These are phyloP conservation scores for Scheffersomyces titani DNA, from an alignment of 1,139 yeast genomes.

Conservation along the genomic window DNA sequence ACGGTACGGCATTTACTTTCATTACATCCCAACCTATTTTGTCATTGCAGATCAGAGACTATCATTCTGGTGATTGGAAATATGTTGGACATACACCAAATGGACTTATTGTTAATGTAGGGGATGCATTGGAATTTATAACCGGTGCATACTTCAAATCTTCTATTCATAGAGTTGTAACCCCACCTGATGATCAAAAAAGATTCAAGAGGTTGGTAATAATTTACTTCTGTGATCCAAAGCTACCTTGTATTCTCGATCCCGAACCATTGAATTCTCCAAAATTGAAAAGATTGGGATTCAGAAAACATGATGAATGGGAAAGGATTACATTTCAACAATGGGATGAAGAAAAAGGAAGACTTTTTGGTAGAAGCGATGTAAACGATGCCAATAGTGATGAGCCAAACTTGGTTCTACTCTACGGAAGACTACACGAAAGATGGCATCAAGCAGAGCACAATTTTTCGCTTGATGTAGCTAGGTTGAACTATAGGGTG, in stretches of 20 bases:
- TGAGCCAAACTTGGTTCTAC: slow-evolving; percentile 17
- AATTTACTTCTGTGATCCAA: slow-evolving; percentile 27
- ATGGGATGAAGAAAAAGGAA: slow-evolving; percentile 19
- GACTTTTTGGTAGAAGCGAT: slow-evolving; percentile 15
- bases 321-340: slow-evolving; percentile 16
- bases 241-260: slow-evolving; percentile 14
- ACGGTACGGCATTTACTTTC: slow-evolving; percentile 29
- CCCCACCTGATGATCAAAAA: slow-evolving; percentile 30
- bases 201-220: slow-evolving; percentile 23
- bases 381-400: slow-evolving; percentile 17
- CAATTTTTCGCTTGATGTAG: slow-evolving; percentile 18
- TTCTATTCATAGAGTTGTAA: slow-evolving; percentile 28
- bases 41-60: slow-evolving; percentile 28
- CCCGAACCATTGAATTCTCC: slow-evolving; percentile 17
- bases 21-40: slow-evolving; percentile 32
- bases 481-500: slow-evolving; percentile 15
- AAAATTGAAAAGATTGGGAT: slow-evolving; percentile 12
- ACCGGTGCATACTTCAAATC: slow-evolving; percentile 33
- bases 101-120: slow-evolving; percentile 27
- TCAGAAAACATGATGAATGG: slow-evolving; percentile 15
- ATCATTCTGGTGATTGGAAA: slow-evolving; percentile 26
- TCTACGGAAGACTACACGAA: slow-evolving; percentile 19
- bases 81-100: slow-evolving; percentile 28
- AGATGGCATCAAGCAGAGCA: slow-evolving; percentile 21
- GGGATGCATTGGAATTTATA: slow-evolving; percentile 30